phyloP scores from a whole-genome alignment of 2,329 filamentous ascomycete species.

The Xylaria multiplex region DNA sequence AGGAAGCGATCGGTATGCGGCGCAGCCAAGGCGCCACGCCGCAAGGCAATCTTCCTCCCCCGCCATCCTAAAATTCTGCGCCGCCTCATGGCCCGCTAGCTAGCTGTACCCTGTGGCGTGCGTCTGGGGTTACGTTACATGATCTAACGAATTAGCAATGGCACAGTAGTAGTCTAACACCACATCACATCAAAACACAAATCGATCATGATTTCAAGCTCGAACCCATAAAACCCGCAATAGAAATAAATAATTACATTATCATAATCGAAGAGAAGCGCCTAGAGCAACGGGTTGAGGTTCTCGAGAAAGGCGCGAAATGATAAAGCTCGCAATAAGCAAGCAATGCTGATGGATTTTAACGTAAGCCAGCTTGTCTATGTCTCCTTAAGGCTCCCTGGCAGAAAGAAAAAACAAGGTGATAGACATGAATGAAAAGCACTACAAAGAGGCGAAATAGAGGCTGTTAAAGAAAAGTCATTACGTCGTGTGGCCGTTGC shows the following conservation, averaged over 20 bases:
- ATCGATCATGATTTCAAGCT: no score
- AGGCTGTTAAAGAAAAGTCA: not conserved
- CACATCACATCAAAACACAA: no score
- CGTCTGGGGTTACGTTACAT: no score
- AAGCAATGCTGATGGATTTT: not conserved
- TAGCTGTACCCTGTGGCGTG: no score
- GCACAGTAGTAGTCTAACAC: no score
- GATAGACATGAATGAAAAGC: not conserved
- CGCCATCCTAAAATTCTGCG: no score
- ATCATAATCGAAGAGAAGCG: conserved; percentile 6
- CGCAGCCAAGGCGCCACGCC: no score
- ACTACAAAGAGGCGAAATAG: not conserved
- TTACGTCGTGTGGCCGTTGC: conserved; percentile 6
- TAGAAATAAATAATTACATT: conserved; percentile 9
- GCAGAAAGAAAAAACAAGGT: not conserved
- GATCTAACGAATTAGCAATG: no score
- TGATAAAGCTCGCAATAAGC: not conserved
- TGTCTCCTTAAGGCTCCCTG: not conserved
- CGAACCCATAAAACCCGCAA: not conserved
- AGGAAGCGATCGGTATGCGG: no score
- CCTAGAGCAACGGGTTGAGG: not conserved
- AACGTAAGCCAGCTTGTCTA: conserved; percentile 8
- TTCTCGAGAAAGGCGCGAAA: not conserved
- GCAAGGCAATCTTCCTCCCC: no score
- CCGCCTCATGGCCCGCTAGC: no score